Percentiles rank a stretch among this genome's conserved stretches.
Conservation (phyloP, 371 early-diverging fungal genomes). For the Zychaea mexicana region DNA sequence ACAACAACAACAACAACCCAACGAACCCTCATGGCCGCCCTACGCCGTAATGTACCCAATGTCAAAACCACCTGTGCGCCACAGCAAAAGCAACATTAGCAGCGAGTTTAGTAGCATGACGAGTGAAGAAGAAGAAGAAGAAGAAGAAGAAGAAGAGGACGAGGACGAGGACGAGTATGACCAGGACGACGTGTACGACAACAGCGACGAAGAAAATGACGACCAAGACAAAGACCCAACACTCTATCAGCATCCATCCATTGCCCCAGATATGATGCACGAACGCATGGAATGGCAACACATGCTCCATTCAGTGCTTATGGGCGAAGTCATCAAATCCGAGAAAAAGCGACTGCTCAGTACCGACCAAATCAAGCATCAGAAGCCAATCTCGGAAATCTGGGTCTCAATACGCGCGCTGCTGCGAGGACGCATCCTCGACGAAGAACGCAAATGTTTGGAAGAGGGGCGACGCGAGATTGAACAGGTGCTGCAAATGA, state of each 20-base stretch:
- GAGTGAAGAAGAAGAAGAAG: background rate
- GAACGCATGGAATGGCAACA: conserved; percentile 84
- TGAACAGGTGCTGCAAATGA: conserved; percentile 61
- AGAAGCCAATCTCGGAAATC: conserved; percentile 64
- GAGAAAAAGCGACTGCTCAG: conserved; percentile 74
- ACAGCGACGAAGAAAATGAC: background rate
- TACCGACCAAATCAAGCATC: conserved; percentile 49
- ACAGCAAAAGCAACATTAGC: background rate
- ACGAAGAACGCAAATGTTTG: conserved; percentile 69
- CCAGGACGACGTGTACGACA: background rate
- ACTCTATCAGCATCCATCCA: background rate
- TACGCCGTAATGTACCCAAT: background rate
- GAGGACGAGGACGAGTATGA: background rate
- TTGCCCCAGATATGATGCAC: background rate
- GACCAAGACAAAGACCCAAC: background rate
- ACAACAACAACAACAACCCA: too few species aligned
- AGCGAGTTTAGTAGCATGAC: background rate
- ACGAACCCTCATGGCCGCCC: background rate
- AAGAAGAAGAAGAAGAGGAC: background rate
- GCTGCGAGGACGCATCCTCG: conserved; percentile 60
- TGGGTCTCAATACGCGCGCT: conserved; percentile 80
- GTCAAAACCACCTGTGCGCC: background rate
- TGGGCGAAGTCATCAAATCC: conserved; percentile 81
- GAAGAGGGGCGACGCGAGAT: conserved; percentile 70
- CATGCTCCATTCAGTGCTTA: conserved; percentile 83